phyloP scores from a whole-genome alignment of 306 rosid genomes.

The Boehmeria nivea region DNA sequence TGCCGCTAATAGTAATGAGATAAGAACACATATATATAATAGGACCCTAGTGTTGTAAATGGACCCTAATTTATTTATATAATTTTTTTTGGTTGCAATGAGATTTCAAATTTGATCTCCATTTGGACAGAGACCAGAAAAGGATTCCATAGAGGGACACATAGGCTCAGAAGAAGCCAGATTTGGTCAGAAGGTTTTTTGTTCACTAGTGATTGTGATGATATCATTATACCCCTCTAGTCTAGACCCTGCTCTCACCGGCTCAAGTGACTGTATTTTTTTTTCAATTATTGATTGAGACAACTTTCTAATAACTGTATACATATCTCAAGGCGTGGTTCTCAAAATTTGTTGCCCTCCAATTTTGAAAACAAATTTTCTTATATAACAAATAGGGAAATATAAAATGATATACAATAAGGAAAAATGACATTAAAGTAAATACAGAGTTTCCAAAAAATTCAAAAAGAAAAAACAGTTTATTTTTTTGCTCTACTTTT shows the following conservation, averaged over 20 bases:
- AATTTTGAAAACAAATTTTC: neutral
- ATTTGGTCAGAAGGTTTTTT: constrained; percentile 22
- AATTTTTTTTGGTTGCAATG: too few relatives aligned
- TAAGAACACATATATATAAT: too few relatives aligned
- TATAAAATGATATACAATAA: too few relatives aligned
- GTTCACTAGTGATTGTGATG: constrained; percentile 5
- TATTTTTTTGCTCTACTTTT: too few relatives aligned
- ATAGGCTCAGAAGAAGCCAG: constrained; percentile 13
- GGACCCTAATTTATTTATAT: neutral
- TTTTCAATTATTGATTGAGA: constrained; percentile 7
- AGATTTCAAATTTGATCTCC: constrained; percentile 7
- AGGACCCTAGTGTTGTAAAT: too few relatives aligned
- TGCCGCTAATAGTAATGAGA: too few relatives aligned
- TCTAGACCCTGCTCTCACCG: constrained; percentile 10
- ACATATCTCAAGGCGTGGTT: neutral
- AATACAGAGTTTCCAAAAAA: too few relatives aligned
- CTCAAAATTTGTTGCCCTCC: constrained; percentile 10
- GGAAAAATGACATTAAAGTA: too few relatives aligned
- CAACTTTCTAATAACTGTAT: neutral
- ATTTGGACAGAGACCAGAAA: neutral
- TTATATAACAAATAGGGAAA: too few relatives aligned
- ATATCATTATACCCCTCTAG: constrained; percentile 18
- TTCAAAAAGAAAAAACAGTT: too few relatives aligned
- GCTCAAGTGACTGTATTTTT: constrained; percentile 6
- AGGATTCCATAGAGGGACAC: constrained; percentile 1